These are phyloP conservation scores for Auriscalpium vulgare DNA, from an alignment of 768 basidiomycete species.

Conservation along the genomic window DNA sequence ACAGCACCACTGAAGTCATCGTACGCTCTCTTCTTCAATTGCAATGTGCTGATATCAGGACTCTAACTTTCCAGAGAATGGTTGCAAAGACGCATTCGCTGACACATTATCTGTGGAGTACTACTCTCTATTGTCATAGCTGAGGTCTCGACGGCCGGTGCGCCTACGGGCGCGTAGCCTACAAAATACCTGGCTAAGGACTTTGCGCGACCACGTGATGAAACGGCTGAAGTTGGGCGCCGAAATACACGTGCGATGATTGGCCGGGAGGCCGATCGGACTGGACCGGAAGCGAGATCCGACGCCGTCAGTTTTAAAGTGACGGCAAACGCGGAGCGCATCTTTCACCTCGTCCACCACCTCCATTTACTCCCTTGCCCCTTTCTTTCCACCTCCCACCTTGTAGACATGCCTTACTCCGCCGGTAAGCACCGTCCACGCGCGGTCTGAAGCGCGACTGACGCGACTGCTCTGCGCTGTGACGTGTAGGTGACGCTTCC, in stretches of 20 bases:
- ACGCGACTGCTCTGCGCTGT: background rate
- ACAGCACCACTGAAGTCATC: too few relatives aligned
- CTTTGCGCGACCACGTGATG: too few relatives aligned
- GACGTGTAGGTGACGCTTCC: constrained; percentile 58
- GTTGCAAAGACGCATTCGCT: too few relatives aligned
- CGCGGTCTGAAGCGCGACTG: background rate
- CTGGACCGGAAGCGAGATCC: background rate
- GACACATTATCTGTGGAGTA: too few relatives aligned
- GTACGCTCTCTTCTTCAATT: too few relatives aligned
- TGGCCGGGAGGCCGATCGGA: background rate
- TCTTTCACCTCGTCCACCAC: background rate
- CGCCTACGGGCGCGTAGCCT: too few relatives aligned
- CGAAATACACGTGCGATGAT: background rate
- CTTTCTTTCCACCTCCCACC: background rate
- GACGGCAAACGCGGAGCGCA: background rate
- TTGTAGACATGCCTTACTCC: constrained; percentile 34
- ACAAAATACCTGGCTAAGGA: too few relatives aligned
- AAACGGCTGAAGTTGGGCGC: too few relatives aligned
- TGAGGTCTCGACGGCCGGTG: too few relatives aligned
- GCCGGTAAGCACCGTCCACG: constrained; percentile 27
- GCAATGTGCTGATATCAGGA: too few relatives aligned
- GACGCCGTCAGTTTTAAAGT: background rate
- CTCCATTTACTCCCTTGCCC: background rate
- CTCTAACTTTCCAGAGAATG: too few relatives aligned
- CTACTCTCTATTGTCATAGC: too few relatives aligned